Conservation (phyloP, 257 asterid genomes). For the Ocimum tenuiflorum region DNA sequence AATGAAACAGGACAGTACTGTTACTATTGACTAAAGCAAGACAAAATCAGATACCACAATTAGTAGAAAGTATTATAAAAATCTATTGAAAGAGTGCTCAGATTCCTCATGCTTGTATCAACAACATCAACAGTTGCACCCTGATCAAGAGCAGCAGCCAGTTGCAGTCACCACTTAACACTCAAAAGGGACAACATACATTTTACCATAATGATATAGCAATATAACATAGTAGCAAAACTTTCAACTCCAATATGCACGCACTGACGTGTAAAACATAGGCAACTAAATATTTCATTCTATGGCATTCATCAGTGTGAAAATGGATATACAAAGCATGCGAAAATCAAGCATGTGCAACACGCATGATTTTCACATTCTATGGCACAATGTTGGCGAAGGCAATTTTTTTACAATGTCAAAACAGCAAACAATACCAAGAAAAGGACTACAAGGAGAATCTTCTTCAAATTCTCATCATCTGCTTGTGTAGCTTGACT, state of each 20-base stretch:
- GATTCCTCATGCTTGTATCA: background rate
- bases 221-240: background rate
- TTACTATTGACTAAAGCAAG: background rate
- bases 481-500: slow-evolving; percentile 32
- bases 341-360: background rate
- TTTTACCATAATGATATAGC: background rate
- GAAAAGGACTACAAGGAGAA: slow-evolving; percentile 31
- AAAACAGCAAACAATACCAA: slow-evolving; percentile 36
- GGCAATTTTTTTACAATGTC: slow-evolving; percentile 17
- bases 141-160: background rate
- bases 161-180: background rate
- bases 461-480: slow-evolving; percentile 46
- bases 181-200: background rate
- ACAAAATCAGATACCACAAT: background rate
- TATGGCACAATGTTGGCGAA: background rate
- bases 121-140: background rate
- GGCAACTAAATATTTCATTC: background rate
- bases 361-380: background rate
- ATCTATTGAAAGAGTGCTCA: background rate
- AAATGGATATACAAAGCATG: slow-evolving; percentile 13
- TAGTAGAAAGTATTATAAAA: background rate
- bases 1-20: background rate
- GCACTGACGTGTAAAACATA: background rate
- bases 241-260: background rate
- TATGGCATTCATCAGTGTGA: background rate